Conservation (phyloP, 2,329 filamentous ascomycete species). For the Fusarium luffae region DNA sequence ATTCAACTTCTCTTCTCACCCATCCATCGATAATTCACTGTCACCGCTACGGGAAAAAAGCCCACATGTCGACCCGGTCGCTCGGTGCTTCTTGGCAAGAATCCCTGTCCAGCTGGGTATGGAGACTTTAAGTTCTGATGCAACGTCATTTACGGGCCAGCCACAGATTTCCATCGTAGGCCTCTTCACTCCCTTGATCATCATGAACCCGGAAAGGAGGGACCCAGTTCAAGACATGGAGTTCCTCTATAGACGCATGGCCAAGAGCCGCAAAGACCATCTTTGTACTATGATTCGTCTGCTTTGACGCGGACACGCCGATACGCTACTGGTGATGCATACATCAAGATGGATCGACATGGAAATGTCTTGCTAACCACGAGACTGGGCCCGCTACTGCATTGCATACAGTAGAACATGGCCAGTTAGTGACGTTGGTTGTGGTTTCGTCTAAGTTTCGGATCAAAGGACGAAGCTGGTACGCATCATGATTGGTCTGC, state of each 20-base stretch:
- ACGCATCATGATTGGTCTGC: conserved; percentile 17
- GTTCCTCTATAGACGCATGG: conserved; percentile 6
- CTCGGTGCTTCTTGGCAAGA: conserved; percentile 25
- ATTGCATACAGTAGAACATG: background rate
- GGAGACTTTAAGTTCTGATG: conserved; percentile 32
- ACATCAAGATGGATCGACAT: conserved; percentile 24
- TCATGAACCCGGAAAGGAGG: conserved; percentile 10
- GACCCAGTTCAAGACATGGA: conserved; percentile 1
- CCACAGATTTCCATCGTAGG: conserved; percentile 13
- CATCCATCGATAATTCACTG: conserved; percentile 9
- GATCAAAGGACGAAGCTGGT: conserved; percentile 7
- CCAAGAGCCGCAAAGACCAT: conserved; percentile 11
- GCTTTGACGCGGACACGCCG: conserved; percentile 33
- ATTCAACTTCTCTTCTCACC: conserved; percentile 1
- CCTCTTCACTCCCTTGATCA: conserved; percentile 23
- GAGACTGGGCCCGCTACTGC: conserved; percentile 10
- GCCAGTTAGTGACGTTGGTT: conserved; percentile 13
- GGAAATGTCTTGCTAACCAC: conserved; percentile 24
- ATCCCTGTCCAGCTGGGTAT: conserved; percentile 42
- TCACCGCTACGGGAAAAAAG: conserved; percentile 13
- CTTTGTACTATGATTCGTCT: conserved; percentile 12
- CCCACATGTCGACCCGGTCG: conserved; percentile 8
- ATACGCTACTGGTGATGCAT: conserved; percentile 4
- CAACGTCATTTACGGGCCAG: conserved; percentile 15
- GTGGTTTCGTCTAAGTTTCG: conserved; percentile 27